Conservation (phyloP, 1,139 yeast species). For the Magnusiomyces magnusii region DNA sequence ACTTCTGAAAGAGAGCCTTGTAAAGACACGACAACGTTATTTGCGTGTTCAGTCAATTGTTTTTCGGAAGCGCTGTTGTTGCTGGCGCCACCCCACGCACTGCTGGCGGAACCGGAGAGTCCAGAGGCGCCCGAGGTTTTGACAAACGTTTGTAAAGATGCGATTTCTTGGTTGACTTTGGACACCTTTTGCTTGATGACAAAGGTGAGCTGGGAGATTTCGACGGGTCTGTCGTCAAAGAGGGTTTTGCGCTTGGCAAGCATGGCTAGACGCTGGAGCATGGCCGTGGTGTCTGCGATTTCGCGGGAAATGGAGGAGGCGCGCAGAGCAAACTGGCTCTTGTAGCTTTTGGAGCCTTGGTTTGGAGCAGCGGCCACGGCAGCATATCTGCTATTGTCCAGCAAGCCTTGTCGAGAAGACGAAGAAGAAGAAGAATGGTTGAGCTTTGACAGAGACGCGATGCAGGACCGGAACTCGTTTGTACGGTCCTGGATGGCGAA, state of each 20-base stretch:
- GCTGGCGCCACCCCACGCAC: constrained; percentile 29
- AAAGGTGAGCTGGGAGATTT: constrained; percentile 85
- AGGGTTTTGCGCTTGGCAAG: constrained; percentile 87
- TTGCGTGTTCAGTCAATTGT: constrained; percentile 65
- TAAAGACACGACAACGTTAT: constrained; percentile 76
- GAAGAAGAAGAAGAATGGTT: constrained; percentile 35
- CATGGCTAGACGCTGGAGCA: constrained; percentile 69
- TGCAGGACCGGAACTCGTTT: constrained; percentile 80
- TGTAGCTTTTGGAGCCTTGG: constrained; percentile 25
- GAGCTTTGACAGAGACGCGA: constrained; percentile 55
- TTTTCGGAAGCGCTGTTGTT: constrained; percentile 42
- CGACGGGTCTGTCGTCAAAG: constrained; percentile 91
- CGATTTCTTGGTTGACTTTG: constrained; percentile 70
- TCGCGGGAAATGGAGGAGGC: constrained; percentile 87
- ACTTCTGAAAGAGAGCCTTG: constrained; percentile 88
- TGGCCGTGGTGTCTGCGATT: constrained; percentile 79
- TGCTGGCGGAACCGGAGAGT: constrained; percentile 25
- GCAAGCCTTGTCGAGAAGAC: constrained; percentile 23
- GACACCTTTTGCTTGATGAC: constrained; percentile 91
- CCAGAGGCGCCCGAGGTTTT: constrained; percentile 25
- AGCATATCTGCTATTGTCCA: constrained; percentile 8
- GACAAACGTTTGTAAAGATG: constrained; percentile 51
- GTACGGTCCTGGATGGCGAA: constrained; percentile 64
- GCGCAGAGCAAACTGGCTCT: constrained; percentile 66
- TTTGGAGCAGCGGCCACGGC: constrained; percentile 17